These are phyloP conservation scores for Truncatella angustata DNA, from an alignment of 2,329 filamentous ascomycete species.

Conservation along the genomic window DNA sequence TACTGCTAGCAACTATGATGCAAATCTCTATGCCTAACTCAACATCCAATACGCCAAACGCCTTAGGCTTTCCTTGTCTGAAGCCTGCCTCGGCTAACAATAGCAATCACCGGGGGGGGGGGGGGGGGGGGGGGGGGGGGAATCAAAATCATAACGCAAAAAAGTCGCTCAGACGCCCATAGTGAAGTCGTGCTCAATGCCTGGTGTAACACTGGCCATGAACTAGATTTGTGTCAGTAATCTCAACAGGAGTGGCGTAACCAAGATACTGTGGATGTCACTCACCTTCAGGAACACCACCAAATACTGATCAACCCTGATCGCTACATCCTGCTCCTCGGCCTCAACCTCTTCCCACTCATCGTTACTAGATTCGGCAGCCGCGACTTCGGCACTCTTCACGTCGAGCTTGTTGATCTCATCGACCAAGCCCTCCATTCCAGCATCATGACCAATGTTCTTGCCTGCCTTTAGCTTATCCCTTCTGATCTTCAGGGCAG, in stretches of 20 bases:
- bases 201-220: conserved; percentile 87
- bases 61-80: not conserved
- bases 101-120: too few species aligned
- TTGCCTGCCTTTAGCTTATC: conserved; percentile 71
- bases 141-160: not conserved
- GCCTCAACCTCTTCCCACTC: conserved; percentile 68
- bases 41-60: not conserved
- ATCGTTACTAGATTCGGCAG: conserved; percentile 47
- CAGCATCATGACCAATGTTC: conserved; percentile 47
- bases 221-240: conserved; percentile 46
- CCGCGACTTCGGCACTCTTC: conserved; percentile 49
- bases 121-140: too few species aligned
- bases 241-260: not conserved
- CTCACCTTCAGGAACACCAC: conserved; percentile 82
- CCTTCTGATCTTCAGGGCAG: conserved; percentile 82
- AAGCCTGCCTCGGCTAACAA: too few species aligned
- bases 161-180: conserved; percentile 73
- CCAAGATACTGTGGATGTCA: conserved; percentile 9
- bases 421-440: conserved; percentile 84
- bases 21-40: not conserved
- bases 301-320: conserved; percentile 84
- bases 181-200: conserved; percentile 96
- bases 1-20: too few species aligned
- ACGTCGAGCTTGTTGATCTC: conserved; percentile 68
- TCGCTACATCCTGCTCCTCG: conserved; percentile 72